Conservation (phyloP, 2,329 filamentous ascomycete genomes). For the Phoma sp. region DNA sequence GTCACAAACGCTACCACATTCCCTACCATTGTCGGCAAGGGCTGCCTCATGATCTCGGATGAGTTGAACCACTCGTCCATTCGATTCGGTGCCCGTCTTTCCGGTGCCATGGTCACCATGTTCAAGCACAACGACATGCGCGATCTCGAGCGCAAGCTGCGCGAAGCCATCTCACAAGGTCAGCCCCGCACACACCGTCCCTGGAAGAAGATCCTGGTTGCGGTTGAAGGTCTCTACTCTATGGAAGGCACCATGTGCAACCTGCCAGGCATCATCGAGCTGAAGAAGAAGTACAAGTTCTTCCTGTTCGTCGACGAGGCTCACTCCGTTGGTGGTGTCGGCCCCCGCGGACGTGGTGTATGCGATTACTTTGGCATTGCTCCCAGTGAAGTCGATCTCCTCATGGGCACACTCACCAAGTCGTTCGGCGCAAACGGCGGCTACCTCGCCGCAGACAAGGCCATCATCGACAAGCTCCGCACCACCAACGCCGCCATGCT, state of each 20-base stretch:
- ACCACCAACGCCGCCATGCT: constrained; percentile 85
- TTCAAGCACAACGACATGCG: constrained; percentile 98
- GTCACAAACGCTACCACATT: constrained; percentile 94
- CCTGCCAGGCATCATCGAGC: constrained; percentile 82
- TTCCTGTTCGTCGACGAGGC: constrained; percentile 95
- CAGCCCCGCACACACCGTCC: constrained; percentile 98
- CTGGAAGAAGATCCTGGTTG: constrained; percentile 98
- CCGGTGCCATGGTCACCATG: constrained; percentile 91
- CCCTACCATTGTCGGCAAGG: constrained; percentile 89
- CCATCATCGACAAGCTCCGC: constrained; percentile 90
- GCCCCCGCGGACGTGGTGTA: constrained; percentile 86
- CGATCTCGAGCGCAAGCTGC: constrained; percentile 83
- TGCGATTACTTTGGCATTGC: constrained; percentile 98
- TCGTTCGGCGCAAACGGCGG: constrained; percentile 98
- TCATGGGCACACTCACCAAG: constrained; percentile 98
- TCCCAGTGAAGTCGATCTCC: constrained; percentile 85
- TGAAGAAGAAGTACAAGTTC: constrained; percentile 98
- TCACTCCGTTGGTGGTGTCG: constrained; percentile 92
- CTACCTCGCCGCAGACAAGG: constrained; percentile 88
- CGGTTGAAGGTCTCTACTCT: constrained; percentile 95
- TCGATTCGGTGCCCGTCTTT: constrained; percentile 90
- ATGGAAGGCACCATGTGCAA: constrained; percentile 99
- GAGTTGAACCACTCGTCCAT: constrained; percentile 98
- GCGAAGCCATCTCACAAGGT: constrained; percentile 93
- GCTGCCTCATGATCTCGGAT: constrained; percentile 92